Evolutionary conservation across 148 eudicot species (phyloP).

Genomic region (Persicaria tinctoria): DNA sequence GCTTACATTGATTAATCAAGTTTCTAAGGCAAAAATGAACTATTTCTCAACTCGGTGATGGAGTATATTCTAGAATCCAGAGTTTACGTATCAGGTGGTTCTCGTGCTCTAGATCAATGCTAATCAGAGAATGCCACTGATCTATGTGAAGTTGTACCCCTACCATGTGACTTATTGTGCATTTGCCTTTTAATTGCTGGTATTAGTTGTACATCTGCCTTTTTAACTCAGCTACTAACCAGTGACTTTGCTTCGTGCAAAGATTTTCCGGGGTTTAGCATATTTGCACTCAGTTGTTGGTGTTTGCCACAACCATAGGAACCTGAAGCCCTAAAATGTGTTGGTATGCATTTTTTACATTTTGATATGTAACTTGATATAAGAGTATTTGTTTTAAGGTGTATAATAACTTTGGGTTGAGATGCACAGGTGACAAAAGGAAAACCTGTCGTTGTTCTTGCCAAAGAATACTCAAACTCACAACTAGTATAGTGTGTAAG

Average conservation of each 20-base stretch:
- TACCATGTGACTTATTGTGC: slow-evolving; percentile 36
- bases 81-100: slow-evolving; percentile 40
- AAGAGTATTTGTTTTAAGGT: neutral
- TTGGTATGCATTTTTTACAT: slow-evolving; percentile 32
- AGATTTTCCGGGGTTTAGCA: slow-evolving; percentile 64
- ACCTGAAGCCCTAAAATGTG: slow-evolving; percentile 74
- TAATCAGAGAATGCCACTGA: slow-evolving; percentile 57
- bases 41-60: slow-evolving; percentile 61
- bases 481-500: too few species aligned
- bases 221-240: slow-evolving; percentile 7
- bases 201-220: neutral
- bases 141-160: slow-evolving; percentile 53
- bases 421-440: slow-evolving; percentile 11
- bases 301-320: slow-evolving; percentile 79
- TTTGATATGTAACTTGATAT: neutral
- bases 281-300: slow-evolving; percentile 68
- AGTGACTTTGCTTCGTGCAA: slow-evolving; percentile 14
- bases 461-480: too few species aligned
- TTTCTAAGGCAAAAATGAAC: slow-evolving; percentile 28
- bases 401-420: neutral
- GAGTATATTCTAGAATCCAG: slow-evolving; percentile 72
- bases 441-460: too few species aligned
- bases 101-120: slow-evolving; percentile 42
- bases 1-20: neutral
- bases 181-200: neutral